Evolutionary conservation across 2,329 filamentous ascomycete species (phyloP).

Genomic region (Botrytis pseudocinerea): DNA sequence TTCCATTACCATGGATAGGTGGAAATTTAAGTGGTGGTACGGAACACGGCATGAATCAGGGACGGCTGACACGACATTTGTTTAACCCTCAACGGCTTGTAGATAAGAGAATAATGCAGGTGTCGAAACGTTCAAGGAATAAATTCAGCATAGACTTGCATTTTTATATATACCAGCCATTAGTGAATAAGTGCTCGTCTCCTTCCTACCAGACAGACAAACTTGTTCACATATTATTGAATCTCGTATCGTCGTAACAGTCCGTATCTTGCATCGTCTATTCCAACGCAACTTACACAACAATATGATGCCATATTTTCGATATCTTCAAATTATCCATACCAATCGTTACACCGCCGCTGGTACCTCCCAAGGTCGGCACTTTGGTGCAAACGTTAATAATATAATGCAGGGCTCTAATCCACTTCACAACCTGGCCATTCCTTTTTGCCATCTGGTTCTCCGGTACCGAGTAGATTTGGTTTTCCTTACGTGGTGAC

Average conservation of each 20-base stretch:
- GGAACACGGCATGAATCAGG: not conserved
- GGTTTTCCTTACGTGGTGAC: constrained; percentile 8
- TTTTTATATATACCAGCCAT: not conserved
- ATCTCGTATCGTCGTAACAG: not conserved
- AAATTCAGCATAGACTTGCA: not conserved
- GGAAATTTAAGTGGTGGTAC: not conserved
- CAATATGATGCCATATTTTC: not conserved
- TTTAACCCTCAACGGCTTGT: not conserved
- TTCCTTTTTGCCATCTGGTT: not conserved
- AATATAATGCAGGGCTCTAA: not conserved
- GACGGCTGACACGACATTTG: not conserved
- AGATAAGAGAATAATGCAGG: not conserved
- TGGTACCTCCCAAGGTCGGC: not conserved
- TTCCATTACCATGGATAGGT: not conserved
- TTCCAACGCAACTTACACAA: not conserved
- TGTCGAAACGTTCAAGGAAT: not conserved
- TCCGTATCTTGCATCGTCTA: not conserved
- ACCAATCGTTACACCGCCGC: not conserved
- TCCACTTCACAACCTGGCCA: not conserved
- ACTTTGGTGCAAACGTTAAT: not conserved
- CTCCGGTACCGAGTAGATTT: not conserved
- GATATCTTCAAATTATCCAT: not conserved
- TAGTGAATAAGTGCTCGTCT: not conserved
- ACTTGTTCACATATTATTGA: not conserved
- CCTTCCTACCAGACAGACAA: not conserved